A percentile compares a stretch with the other conserved stretches of the same genome.
phyloP scores from a whole-genome alignment of 1,139 yeast species.

The Candida labiduridarum region DNA sequence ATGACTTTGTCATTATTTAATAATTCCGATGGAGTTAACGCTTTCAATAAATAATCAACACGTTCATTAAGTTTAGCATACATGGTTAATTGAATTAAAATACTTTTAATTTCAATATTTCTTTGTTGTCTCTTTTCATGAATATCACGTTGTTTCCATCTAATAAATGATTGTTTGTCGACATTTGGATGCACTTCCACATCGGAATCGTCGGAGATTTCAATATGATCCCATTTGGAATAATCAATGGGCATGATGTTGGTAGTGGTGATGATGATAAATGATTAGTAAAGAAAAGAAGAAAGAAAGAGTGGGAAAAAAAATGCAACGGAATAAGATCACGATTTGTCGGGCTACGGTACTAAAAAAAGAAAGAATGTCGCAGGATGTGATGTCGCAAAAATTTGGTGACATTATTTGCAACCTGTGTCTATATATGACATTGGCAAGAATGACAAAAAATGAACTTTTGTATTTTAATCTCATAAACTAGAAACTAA shows the following conservation, averaged over 20 bases:
- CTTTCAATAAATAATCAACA: conserved; percentile 61
- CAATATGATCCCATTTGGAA: conserved; percentile 97
- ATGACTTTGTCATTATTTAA: conserved; percentile 41
- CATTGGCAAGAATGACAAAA: too few relatives aligned
- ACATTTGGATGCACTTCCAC: conserved; percentile 98
- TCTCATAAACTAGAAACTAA: too few relatives aligned
- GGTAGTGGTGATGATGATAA: background rate
- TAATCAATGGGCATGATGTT: conserved; percentile 76
- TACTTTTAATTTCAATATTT: conserved; percentile 71
- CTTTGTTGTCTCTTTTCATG: conserved; percentile 89
- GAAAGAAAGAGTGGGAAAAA: background rate
- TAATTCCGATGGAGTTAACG: conserved; percentile 37
- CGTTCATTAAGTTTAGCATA: conserved; percentile 73
- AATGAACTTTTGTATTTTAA: background rate
- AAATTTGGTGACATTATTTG: background rate
- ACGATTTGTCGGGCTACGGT: background rate
- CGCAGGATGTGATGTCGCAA: background rate
- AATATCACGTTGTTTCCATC: conserved; percentile 97
- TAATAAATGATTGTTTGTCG: conserved; percentile 87
- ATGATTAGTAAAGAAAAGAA: background rate
- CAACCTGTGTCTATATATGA: background rate
- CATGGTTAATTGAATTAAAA: conserved; percentile 75
- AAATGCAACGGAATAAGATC: background rate
- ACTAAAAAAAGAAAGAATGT: background rate
- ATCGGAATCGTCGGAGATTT: conserved; percentile 93